Evolutionary conservation across 371 early-diverging fungal genomes (phyloP).

Genomic region (Zopfochytrium polystomum): DNA sequence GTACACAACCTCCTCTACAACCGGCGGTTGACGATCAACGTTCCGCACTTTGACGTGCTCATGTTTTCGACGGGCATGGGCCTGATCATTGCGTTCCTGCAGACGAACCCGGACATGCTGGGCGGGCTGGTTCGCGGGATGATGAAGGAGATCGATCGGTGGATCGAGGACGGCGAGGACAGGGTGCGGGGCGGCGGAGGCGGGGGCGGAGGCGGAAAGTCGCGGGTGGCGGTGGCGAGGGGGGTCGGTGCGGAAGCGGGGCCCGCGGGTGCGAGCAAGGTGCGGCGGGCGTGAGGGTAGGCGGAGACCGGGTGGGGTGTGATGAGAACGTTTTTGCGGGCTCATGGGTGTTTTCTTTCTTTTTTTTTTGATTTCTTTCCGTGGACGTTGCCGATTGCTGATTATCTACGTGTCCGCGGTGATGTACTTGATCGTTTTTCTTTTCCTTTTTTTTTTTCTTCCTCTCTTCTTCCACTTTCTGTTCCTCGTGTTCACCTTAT

Average conservation of each 20-base stretch:
- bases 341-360: background rate
- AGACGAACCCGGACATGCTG: constrained; percentile 42
- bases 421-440: background rate
- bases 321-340: background rate
- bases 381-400: background rate
- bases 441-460: background rate
- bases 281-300: background rate
- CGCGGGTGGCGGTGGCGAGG: background rate
- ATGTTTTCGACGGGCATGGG: constrained; percentile 27
- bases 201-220: no score
- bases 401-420: background rate
- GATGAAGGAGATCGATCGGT: constrained; percentile 18
- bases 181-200: background rate
- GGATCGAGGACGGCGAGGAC: background rate
- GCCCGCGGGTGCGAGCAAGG: background rate
- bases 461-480: background rate
- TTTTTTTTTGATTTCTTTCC: background rate
- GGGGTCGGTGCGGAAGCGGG: background rate
- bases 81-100: constrained; percentile 29
- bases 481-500: no score
- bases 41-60: constrained; percentile 41
- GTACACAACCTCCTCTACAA: constrained; percentile 37
- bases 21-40: constrained; percentile 25
- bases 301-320: background rate
- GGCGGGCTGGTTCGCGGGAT: constrained; percentile 39